Evolutionary conservation across 139 green algal genomes (phyloP), one percentile per base, ranked within the genome.

Genomic region (Tetraselmis striata): DNA sequence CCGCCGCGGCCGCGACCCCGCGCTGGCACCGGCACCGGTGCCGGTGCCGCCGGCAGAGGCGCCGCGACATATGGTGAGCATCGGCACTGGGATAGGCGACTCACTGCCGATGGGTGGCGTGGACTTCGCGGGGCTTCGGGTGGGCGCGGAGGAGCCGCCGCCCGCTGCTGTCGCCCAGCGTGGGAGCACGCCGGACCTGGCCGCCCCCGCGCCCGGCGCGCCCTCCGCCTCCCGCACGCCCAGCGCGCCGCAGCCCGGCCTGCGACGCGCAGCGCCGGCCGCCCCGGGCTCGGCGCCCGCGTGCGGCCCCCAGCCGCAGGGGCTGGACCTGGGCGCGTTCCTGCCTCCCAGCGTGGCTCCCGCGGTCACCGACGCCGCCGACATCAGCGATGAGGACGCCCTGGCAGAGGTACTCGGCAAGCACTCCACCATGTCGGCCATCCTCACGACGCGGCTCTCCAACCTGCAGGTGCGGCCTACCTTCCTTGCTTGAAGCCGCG

Each of bases 341-440:
- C 28, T 67, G 24, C 31, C 79, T 18, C 1, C 30, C 31, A 74
- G 25, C 25, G 31, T 26, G 22, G 31, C 79, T 2, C 32, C 30
- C 31, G 31, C 74, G 2, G 74, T 28, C 5, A 77, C 2, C 22
- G 74, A 28, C 18, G 27, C 30, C 18, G 79, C 82, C 11, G 59
- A 77, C 11, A 77, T 79, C 25, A 80, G 77, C 45, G 78, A 83
- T 0, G 59, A 83, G 0, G 81, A 87, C 59, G 82, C 77, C 23
- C 83, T 80, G 24, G 31, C 59, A 24, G 79, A 82, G 31, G 23
- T 82, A 22, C 31, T 82, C 24, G 31, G 45, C 28, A 82, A 76
- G 31, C 79, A 82, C 79, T 28, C 32, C 1, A 75, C 27, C 2
- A 76, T 82, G 31, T 1, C 2, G 79, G 31, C 29, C 1, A 82